Conservation (phyloP, 306 rosid genomes). For the Cucurbita moschata region DNA sequence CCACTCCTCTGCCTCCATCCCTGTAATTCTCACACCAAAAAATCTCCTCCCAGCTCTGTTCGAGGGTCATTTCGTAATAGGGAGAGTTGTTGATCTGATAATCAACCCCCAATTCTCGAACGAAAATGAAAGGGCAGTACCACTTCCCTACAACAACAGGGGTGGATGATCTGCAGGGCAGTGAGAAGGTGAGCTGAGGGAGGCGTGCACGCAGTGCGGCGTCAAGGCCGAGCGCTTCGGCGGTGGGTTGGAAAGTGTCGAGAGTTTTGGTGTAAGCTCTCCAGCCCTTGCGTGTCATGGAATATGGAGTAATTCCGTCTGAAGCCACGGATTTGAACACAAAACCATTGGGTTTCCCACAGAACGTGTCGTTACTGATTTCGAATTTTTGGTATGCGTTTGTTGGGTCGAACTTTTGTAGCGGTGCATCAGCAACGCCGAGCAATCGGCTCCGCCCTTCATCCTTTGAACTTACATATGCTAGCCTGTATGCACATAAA, state of each 20-base stretch:
- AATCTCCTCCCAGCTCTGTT: slow-evolving; percentile 30
- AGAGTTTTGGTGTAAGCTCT: slow-evolving; percentile 11
- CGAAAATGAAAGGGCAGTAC: slow-evolving; percentile 30
- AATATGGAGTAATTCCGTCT: slow-evolving; percentile 38
- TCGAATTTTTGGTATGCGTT: slow-evolving; percentile 25
- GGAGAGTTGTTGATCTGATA: neutral
- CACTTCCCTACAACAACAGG: slow-evolving; percentile 28
- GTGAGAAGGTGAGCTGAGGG: slow-evolving; percentile 17
- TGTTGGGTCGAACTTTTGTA: slow-evolving; percentile 17
- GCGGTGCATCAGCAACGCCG: slow-evolving; percentile 6
- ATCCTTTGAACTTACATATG: slow-evolving; percentile 14
- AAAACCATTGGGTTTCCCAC: slow-evolving; percentile 22
- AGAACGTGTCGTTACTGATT: slow-evolving; percentile 2
- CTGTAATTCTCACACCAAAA: neutral
- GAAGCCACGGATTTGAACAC: slow-evolving; percentile 32
- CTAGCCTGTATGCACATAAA: slow-evolving; percentile 15
- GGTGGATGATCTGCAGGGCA: neutral
- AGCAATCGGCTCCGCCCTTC: slow-evolving; percentile 2
- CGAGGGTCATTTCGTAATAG: slow-evolving; percentile 25
- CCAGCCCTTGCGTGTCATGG: slow-evolving; percentile 39
- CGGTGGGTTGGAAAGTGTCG: slow-evolving; percentile 15
- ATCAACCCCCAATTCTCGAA: slow-evolving; percentile 11
- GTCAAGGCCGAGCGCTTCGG: slow-evolving; percentile 35
- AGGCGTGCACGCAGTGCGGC: slow-evolving; percentile 20
- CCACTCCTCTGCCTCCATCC: slow-evolving; percentile 4